Conservation (phyloP, 805 yeast genomes). For the Kuraishia piskuri region DNA sequence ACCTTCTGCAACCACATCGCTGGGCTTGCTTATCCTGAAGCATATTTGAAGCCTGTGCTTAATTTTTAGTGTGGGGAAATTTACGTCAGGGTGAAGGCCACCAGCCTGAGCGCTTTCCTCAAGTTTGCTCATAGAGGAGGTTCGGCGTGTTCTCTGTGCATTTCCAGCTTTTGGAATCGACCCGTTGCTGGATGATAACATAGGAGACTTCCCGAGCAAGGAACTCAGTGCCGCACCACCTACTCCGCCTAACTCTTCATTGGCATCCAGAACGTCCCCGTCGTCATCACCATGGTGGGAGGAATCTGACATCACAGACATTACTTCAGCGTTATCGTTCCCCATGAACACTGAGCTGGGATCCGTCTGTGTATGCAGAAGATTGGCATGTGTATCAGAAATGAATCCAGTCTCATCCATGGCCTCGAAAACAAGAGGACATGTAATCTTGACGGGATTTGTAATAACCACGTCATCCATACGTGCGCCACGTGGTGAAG, state of each 20-base stretch:
- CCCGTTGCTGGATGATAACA: neutral
- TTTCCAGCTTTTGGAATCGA: neutral
- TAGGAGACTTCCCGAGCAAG: constrained; percentile 1
- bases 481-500: neutral
- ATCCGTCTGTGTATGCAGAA: constrained; percentile 16
- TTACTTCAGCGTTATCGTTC: constrained; percentile 16
- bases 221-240: constrained; percentile 4
- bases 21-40: constrained; percentile 58
- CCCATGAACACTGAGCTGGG: constrained; percentile 11
- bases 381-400: constrained; percentile 16
- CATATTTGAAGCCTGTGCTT: constrained; percentile 65
- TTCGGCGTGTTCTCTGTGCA: neutral
- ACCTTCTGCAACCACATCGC: constrained; percentile 24
- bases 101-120: neutral
- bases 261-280: constrained; percentile 10
- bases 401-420: constrained; percentile 20
- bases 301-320: constrained; percentile 7
- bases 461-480: constrained; percentile 22
- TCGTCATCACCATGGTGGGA: constrained; percentile 8
- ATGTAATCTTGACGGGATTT: constrained; percentile 26
- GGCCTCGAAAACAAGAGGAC: constrained; percentile 24
- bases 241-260: neutral
- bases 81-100: constrained; percentile 50
- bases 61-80: constrained; percentile 53
- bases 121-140: neutral